Percentiles rank a stretch among this genome's conserved stretches.
phyloP scores from a whole-genome alignment of 2,329 filamentous ascomycete species.

The Chrysosporium keratinophilum region DNA sequence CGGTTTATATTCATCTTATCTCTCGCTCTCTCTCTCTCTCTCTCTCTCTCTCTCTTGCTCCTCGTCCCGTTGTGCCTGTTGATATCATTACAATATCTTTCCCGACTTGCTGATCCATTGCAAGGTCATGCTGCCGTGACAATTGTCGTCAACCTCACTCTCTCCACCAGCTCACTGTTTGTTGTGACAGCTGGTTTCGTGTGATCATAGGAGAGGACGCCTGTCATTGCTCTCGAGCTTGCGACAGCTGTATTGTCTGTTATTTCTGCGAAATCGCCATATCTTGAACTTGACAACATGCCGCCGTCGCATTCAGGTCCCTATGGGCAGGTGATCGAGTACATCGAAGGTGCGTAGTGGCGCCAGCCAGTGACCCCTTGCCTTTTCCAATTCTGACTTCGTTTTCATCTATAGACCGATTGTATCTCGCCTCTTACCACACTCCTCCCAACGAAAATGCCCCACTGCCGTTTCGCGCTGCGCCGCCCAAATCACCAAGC shows the following conservation, averaged over 20 bases:
- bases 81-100: constrained; percentile 4
- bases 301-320: constrained; percentile 46
- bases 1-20: not conserved
- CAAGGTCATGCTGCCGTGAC: constrained; percentile 6
- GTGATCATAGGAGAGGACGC: not conserved
- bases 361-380: constrained; percentile 1
- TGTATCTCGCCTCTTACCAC: constrained; percentile 89
- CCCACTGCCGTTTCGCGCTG: constrained; percentile 67
- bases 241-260: not conserved
- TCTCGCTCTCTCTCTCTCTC: not conserved
- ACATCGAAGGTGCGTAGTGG: constrained; percentile 66
- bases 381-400: constrained; percentile 16
- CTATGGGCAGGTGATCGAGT: constrained; percentile 86
- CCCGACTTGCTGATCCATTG: not conserved
- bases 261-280: not conserved
- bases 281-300: constrained; percentile 29
- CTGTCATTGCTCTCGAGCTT: not conserved
- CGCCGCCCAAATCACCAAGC: constrained; percentile 54
- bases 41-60: not conserved
- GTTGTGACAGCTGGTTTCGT: not conserved
- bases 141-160: not conserved
- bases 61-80: not conserved
- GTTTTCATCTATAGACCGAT: constrained; percentile 49
- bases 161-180: not conserved
- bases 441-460: constrained; percentile 71